Evolutionary conservation across 805 yeast genomes (phyloP).

Genomic region (Saccharomycopsis sp.): DNA sequence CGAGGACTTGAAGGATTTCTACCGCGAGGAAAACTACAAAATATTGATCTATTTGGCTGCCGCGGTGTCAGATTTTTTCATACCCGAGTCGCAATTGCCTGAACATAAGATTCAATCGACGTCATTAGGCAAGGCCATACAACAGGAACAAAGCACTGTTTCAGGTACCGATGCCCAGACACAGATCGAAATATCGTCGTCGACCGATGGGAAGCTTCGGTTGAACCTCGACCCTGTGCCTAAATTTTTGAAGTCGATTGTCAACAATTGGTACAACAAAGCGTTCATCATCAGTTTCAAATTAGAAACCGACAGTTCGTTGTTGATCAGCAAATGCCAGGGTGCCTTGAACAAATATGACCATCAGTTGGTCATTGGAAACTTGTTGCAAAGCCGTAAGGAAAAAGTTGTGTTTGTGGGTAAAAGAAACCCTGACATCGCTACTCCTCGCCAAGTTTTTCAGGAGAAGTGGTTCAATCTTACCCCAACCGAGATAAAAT

Average conservation of each 20-base stretch:
- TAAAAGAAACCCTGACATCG: constrained; percentile 27
- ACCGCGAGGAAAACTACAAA: constrained; percentile 32
- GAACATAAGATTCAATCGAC: constrained; percentile 88
- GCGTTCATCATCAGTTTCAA: constrained; percentile 95
- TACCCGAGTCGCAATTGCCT: constrained; percentile 79
- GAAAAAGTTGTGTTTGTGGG: constrained; percentile 81
- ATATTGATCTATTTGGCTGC: constrained; percentile 90
- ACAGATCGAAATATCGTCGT: constrained; percentile 12
- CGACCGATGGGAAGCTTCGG: constrained; percentile 55
- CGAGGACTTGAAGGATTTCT: constrained; percentile 43
- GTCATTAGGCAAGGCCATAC: constrained; percentile 35
- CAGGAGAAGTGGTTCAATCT: constrained; percentile 33
- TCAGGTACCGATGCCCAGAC: background rate
- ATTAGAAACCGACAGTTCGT: constrained; percentile 74
- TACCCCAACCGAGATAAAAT: constrained; percentile 33
- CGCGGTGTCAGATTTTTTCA: constrained; percentile 94
- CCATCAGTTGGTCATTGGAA: constrained; percentile 94
- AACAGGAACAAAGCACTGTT: constrained; percentile 16
- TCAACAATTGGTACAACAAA: constrained; percentile 89
- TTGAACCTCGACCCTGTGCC: constrained; percentile 95
- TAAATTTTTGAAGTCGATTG: constrained; percentile 79
- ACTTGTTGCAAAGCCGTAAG: constrained; percentile 82
- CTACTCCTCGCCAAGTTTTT: constrained; percentile 18
- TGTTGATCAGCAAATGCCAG: constrained; percentile 67
- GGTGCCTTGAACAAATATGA: constrained; percentile 78